Base-by-base conservation (phyloP, 2,329 filamentous ascomycete species). In the Verticillium albo-atrum region DNA sequence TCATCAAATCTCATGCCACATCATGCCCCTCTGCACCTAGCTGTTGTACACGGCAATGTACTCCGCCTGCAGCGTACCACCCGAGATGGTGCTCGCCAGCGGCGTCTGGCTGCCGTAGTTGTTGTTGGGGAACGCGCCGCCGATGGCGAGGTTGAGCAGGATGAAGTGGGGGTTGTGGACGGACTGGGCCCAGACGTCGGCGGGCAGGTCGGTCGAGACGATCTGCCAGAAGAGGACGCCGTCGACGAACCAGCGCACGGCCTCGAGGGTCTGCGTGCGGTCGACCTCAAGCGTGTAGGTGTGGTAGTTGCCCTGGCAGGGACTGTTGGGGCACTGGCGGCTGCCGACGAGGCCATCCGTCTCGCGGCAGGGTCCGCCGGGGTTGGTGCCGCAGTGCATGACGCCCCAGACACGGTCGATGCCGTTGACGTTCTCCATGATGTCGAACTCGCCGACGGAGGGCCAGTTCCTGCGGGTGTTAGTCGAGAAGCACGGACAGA, bases 391-490 rank as follows among this genome's bases (percentile, higher is more conserved):
- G 67, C 78, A 81, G 68, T 81, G 79, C 12, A 76, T 65, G 0
- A 73, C 75, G 55, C 75, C 70, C 65, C 71, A 74, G 37, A 71
- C 68, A 20, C 61, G 68, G 34, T 62, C 30, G 28, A 68, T 62
- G 32, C 77, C 78, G 66, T 79, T 79, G 58, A 75, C 65, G 9
- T 70, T 68, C 67, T 80, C 79, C 60, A 80, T 64, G 54, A 81
- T 71, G 68, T 81, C 79, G 47, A 79, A 69, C 68, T 81, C 79
- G 57, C 75, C 75, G 17, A 74, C 64, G 4, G 64, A 58, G 0
- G 79, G 78, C 79, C 78, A 81, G 61, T 72, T 73, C 27, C 61
- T 61, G 35, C 10, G 23, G 56, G 23, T 26, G 12, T 23, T 12
- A 30, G 20, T 30, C 9, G 20, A 4, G 42, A 6, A 23, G 10